Evolutionary conservation across 164 flowering plant genomes (phyloP), one percentile per base, ranked within the genome.

Genomic region (Amborella trichopoda): DNA sequence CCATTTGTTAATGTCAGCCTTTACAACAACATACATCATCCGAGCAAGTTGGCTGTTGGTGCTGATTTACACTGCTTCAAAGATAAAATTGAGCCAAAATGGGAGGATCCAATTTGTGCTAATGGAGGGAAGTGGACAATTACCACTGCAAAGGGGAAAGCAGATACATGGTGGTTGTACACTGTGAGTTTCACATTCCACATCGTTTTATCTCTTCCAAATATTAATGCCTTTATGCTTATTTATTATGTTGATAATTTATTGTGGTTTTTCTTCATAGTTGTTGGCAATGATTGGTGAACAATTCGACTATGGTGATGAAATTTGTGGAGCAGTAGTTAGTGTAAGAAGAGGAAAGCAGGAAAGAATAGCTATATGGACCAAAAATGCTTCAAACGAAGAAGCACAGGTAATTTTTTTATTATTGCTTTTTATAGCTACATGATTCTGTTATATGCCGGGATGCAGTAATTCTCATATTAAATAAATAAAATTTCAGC

Each of bases 51-150:
- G 67, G 69, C 51, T n/a, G 40, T 20, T 1, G 74, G 83, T 34
- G 85, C 88, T 19, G 96, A 87, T 56, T 70, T 91, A 30, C 43
- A 91, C 52, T 87, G 94, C 44, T 91, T 91, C 60, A 91, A 91
- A 53, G 0, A 78, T 50, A 72, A 78, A 48, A 82, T 91, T 64
- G 90, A 81, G 67, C 99, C 99, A 19, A 87, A 80, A 46, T 91
- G 99, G 99, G 99, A 91, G 65, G 96, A 91, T 50, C 99, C 99
- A 36, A 58, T 78, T 28, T 91, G 99, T 68, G 77, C 90, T 28
- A 80, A 82, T 60, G 99, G 99, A 32, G 99, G 99, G 46, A 91
- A 79, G 54, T 91, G 96, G 96, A 80, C 90, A 54, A 55, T 76
- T 21, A 67, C 26, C 53, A 71, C 68, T 49, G 0, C 53, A 0